These are phyloP conservation scores for Podila epicladia DNA, from an alignment of 192 early-diverging fungal species.

Conservation along the genomic window DNA sequence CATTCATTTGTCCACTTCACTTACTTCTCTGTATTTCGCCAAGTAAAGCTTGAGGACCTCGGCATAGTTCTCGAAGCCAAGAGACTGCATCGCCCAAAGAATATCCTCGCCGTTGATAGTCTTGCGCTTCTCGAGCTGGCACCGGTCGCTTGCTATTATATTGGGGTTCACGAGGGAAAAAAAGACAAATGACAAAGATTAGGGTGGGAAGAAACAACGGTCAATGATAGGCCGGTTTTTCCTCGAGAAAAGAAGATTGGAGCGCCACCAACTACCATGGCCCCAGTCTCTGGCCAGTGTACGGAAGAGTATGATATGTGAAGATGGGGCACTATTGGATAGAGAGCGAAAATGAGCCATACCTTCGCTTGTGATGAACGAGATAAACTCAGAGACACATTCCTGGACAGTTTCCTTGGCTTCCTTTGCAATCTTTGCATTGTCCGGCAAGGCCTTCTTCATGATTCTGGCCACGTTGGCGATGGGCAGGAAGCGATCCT, in stretches of 20 bases:
- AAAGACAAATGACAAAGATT: background rate
- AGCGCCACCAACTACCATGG: background rate
- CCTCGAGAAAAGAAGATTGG: too few species aligned
- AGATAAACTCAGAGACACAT: conserved; percentile 98
- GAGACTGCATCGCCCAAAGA: conserved; percentile 96
- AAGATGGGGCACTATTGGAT: background rate
- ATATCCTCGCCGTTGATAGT: conserved; percentile 99
- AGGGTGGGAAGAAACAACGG: background rate
- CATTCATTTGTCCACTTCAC: background rate
- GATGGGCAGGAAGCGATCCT: conserved; percentile 96
- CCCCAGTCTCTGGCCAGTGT: background rate
- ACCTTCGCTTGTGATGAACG: conserved; percentile 97
- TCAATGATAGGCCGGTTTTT: background rate
- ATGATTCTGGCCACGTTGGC: conserved; percentile 98
- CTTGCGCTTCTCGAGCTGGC: conserved; percentile 94
- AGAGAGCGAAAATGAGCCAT: background rate
- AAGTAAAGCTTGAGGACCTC: conserved; percentile 92
- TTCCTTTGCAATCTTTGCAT: conserved; percentile 98
- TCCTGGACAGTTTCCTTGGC: conserved; percentile 97
- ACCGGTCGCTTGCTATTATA: conserved; percentile 86
- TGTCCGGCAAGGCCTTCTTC: conserved; percentile 96
- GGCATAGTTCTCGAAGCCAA: conserved; percentile 98
- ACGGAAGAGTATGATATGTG: background rate
- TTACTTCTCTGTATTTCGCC: conserved; percentile 89
- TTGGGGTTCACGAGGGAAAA: conserved; percentile 11